Conservation (phyloP, 306 rosid species). For the Pyrus communis region DNA sequence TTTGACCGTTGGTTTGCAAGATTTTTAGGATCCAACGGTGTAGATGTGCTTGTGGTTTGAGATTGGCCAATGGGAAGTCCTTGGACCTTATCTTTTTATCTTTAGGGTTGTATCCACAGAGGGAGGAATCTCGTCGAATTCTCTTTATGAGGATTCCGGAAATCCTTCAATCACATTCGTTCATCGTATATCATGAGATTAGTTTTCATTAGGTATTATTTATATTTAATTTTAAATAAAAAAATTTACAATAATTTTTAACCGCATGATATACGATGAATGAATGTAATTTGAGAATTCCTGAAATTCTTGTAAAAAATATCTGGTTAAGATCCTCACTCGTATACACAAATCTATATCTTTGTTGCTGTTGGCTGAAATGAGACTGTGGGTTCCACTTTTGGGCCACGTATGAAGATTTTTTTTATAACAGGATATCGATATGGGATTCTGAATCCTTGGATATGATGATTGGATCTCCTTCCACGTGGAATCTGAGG, state of each 20-base stretch:
- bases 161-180: fast-evolving
- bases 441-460: not conserved
- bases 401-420: constrained; percentile 14
- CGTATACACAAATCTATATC: constrained; percentile 52
- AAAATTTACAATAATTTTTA: too few relatives aligned
- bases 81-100: constrained; percentile 83
- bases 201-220: fast-evolving
- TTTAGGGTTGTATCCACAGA: constrained; percentile 26
- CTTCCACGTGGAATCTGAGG: constrained; percentile 16
- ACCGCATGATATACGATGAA: fast-evolving
- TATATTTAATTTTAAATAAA: too few relatives aligned
- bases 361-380: constrained; percentile 40
- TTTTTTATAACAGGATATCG: not conserved
- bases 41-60: constrained; percentile 4
- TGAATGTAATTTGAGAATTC: fast-evolving
- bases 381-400: constrained; percentile 29
- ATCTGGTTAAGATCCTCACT: fast-evolving
- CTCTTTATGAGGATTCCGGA: fast-evolving
- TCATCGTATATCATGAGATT: fast-evolving
- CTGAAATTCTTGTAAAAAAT: fast-evolving
- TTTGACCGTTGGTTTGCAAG: constrained; percentile 35
- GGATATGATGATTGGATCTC: constrained; percentile 16
- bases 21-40: constrained; percentile 46
- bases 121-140: fast-evolving
- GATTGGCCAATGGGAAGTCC: constrained; percentile 26